phyloP scores from a whole-genome alignment of 148 eudicot species.

The Dianthus caryophyllus region DNA sequence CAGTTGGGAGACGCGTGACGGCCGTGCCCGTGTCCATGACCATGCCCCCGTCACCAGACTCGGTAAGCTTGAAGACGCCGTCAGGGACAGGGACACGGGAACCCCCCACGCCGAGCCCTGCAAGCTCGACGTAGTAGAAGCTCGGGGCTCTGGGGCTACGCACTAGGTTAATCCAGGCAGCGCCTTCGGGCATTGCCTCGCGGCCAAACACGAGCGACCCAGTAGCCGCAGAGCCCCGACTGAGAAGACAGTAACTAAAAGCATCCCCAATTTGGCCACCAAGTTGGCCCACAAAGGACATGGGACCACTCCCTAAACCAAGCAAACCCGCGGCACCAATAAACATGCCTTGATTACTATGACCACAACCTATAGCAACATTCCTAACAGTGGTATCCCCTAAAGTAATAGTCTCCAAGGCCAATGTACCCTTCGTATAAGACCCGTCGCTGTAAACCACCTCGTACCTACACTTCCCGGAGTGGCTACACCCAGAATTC shows the following conservation, averaged over 20 bases:
- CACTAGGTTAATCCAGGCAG: slow-evolving; percentile 73
- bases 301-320: slow-evolving; percentile 79
- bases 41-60: slow-evolving; percentile 63
- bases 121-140: slow-evolving; percentile 61
- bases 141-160: slow-evolving; percentile 59
- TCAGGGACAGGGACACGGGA: slow-evolving; percentile 50
- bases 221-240: slow-evolving; percentile 56
- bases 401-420: slow-evolving; percentile 69
- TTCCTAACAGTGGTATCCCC: slow-evolving; percentile 42
- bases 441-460: slow-evolving; percentile 83
- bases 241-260: slow-evolving; percentile 70
- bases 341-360: slow-evolving; percentile 78
- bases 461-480: slow-evolving; percentile 63
- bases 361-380: slow-evolving; percentile 92
- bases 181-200: slow-evolving; percentile 62
- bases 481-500: slow-evolving; percentile 46
- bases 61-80: slow-evolving; percentile 35
- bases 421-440: slow-evolving; percentile 74
- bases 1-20: slow-evolving; percentile 60
- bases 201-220: slow-evolving; percentile 81
- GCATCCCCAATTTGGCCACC: slow-evolving; percentile 84
- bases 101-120: slow-evolving; percentile 85
- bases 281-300: slow-evolving; percentile 80
- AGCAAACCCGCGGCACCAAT: slow-evolving; percentile 81
- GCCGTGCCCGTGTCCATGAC: slow-evolving; percentile 94